A percentile compares a stretch with the other conserved stretches of the same genome.
Evolutionary conservation across 805 yeast species (phyloP).

Genomic region (Scheffersomyces amazonensis): DNA sequence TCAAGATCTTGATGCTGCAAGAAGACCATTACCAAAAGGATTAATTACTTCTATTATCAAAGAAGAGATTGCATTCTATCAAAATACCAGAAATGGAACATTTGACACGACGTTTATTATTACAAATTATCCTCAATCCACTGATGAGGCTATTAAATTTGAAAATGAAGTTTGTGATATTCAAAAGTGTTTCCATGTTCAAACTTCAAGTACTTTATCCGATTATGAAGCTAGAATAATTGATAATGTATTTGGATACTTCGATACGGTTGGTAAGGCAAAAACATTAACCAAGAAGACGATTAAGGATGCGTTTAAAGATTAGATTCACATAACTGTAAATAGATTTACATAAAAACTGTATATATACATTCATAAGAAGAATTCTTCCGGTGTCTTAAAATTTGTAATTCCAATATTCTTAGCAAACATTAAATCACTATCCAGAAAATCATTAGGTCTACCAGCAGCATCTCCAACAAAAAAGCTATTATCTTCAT

Average conservation of each 20-base stretch:
- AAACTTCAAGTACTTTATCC: slow-evolving; percentile 23
- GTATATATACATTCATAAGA: slow-evolving; percentile 16
- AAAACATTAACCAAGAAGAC: slow-evolving; percentile 10
- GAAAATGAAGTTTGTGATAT: slow-evolving; percentile 65
- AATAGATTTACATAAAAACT: neutral
- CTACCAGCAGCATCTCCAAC: slow-evolving; percentile 99
- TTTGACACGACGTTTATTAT: slow-evolving; percentile 48
- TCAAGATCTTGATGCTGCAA: slow-evolving; percentile 34
- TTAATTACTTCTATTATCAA: slow-evolving; percentile 49
- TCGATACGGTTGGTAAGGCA: slow-evolving; percentile 59
- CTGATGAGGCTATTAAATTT: slow-evolving; percentile 68
- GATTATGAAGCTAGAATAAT: slow-evolving; percentile 23
- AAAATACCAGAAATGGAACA: slow-evolving; percentile 36
- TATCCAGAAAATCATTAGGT: slow-evolving; percentile 69
- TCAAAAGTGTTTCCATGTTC: slow-evolving; percentile 36
- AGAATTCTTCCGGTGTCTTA: slow-evolving; percentile 69
- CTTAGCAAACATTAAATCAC: slow-evolving; percentile 70
- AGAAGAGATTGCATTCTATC: slow-evolving; percentile 28
- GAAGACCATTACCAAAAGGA: slow-evolving; percentile 39
- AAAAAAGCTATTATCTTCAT: slow-evolving; percentile 48
- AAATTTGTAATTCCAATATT: slow-evolving; percentile 50
- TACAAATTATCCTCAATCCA: slow-evolving; percentile 56
- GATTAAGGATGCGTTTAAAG: neutral
- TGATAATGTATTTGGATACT: slow-evolving; percentile 59
- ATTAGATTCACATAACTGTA: neutral